These are phyloP conservation scores for Cryptosporidium sp. DNA, from an alignment of 169 alveolate species.

Conservation along the genomic window DNA sequence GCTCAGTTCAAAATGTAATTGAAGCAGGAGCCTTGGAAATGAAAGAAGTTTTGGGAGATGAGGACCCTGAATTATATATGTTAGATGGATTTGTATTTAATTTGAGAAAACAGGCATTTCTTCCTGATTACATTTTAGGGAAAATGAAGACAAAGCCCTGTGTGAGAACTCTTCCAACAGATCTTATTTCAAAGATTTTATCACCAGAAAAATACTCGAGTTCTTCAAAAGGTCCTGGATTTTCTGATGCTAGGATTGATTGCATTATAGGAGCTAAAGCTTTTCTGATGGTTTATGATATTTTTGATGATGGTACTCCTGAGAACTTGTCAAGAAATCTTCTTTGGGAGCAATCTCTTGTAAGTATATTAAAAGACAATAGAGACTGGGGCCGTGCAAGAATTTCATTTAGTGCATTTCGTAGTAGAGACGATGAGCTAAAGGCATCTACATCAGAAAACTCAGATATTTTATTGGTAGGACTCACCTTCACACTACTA, in stretches of 20 bases:
- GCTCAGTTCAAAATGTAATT: constrained; percentile 78
- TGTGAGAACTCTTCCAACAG: constrained; percentile 78
- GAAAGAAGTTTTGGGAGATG: constrained; percentile 75
- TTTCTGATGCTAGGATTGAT: constrained; percentile 78
- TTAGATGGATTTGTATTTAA: constrained; percentile 81
- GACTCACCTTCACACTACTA: constrained; percentile 80
- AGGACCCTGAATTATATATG: constrained; percentile 81
- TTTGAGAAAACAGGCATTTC: constrained; percentile 79
- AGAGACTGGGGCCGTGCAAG: constrained; percentile 78
- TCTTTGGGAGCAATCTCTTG: constrained; percentile 81
- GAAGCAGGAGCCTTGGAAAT: constrained; percentile 78
- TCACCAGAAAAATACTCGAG: constrained; percentile 61
- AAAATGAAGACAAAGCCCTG: constrained; percentile 78
- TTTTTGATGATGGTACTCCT: constrained; percentile 77
- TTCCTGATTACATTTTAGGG: constrained; percentile 82
- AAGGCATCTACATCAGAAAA: constrained; percentile 80
- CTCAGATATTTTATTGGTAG: constrained; percentile 80
- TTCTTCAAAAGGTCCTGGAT: constrained; percentile 77
- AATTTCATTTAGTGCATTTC: constrained; percentile 80
- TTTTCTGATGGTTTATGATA: constrained; percentile 78
- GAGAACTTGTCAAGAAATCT: constrained; percentile 77
- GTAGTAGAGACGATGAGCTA: constrained; percentile 82
- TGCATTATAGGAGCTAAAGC: constrained; percentile 80
- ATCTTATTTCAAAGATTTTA: constrained; percentile 74
- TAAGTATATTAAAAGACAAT: constrained; percentile 80